phyloP scores from a whole-genome alignment of 495 filamentous ascomycete genomes.

The Lineolata rhizophorae region DNA sequence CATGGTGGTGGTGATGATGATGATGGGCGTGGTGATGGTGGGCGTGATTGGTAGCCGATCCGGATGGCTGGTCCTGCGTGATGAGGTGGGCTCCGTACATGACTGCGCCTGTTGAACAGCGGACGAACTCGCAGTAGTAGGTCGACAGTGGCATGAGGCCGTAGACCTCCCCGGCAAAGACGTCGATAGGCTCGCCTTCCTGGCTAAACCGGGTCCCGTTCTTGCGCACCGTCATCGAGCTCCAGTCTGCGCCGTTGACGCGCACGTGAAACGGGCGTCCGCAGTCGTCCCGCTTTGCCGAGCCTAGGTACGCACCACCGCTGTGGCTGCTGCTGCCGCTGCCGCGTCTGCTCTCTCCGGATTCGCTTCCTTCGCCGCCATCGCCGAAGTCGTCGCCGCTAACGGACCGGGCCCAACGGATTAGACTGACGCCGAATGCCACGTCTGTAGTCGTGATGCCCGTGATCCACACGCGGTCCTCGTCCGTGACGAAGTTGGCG shows the following conservation, averaged over 20 bases:
- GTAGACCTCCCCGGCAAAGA: constrained; percentile 69
- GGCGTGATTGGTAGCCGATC: background rate
- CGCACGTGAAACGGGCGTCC: constrained; percentile 76
- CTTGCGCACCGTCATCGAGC: constrained; percentile 44
- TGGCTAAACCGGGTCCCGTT: constrained; percentile 22
- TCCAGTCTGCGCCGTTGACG: constrained; percentile 78
- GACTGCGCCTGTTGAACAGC: constrained; percentile 45
- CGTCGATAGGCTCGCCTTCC: constrained; percentile 29
- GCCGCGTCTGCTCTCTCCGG: too few species aligned
- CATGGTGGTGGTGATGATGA: constrained; percentile 19
- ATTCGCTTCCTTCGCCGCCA: constrained; percentile 20
- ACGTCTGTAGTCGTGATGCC: constrained; percentile 64
- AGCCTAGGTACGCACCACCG: too few species aligned
- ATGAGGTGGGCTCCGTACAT: constrained; percentile 62
- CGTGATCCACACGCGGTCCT: constrained; percentile 69
- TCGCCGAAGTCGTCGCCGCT: constrained; percentile 1
- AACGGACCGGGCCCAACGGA: constrained; percentile 3
- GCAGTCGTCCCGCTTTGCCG: too few species aligned
- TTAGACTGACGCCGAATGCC: constrained; percentile 35
- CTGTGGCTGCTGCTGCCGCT: too few species aligned
- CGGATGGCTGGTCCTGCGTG: constrained; percentile 46
- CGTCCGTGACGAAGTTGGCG: constrained; percentile 45
- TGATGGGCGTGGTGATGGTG: constrained; percentile 16
- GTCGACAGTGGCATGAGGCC: constrained; percentile 69
- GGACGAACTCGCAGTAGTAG: constrained; percentile 69